A percentile compares a stretch with the other conserved stretches of the same genome.
Evolutionary conservation across 2,329 filamentous ascomycete genomes (phyloP).

Genomic region (Plenodomus tracheiphilus): DNA sequence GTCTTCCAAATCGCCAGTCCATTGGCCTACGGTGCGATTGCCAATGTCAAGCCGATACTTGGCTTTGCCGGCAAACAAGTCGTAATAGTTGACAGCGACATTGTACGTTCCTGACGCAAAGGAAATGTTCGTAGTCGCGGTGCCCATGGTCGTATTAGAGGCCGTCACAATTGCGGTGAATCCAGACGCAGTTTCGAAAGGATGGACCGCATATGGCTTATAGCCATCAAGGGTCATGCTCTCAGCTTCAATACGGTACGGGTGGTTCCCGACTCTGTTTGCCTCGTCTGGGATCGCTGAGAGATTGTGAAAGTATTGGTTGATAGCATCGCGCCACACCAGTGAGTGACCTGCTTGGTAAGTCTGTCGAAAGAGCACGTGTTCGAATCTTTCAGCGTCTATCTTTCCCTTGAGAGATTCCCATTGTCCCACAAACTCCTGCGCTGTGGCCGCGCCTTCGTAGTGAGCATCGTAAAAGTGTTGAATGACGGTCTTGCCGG

Average conservation of each 20-base stretch:
- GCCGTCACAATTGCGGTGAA: slow-evolving; percentile 59
- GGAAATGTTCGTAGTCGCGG: slow-evolving; percentile 51
- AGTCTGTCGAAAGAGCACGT: slow-evolving; percentile 61
- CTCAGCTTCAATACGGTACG: slow-evolving; percentile 71
- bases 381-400: slow-evolving; percentile 62
- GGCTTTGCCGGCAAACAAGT: slow-evolving; percentile 62
- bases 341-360: slow-evolving; percentile 72
- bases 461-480: slow-evolving; percentile 69
- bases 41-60: slow-evolving; percentile 61
- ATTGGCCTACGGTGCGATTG: slow-evolving; percentile 57
- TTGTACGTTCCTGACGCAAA: slow-evolving; percentile 62
- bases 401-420: slow-evolving; percentile 58
- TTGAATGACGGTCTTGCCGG: slow-evolving; percentile 69
- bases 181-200: slow-evolving; percentile 64
- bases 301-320: slow-evolving; percentile 64
- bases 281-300: slow-evolving; percentile 62
- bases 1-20: slow-evolving; percentile 64
- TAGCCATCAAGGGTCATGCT: slow-evolving; percentile 65
- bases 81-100: slow-evolving; percentile 68
- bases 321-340: slow-evolving; percentile 71
- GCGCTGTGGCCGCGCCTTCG: slow-evolving; percentile 61
- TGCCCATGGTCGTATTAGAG: slow-evolving; percentile 56
- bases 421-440: slow-evolving; percentile 62
- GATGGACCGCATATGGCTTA: slow-evolving; percentile 55
- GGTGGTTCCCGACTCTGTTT: slow-evolving; percentile 62